Percentiles rank a stretch among this genome's conserved stretches.
Conservation (phyloP, 768 basidiomycete species). For the Boletus tomentosulus region DNA sequence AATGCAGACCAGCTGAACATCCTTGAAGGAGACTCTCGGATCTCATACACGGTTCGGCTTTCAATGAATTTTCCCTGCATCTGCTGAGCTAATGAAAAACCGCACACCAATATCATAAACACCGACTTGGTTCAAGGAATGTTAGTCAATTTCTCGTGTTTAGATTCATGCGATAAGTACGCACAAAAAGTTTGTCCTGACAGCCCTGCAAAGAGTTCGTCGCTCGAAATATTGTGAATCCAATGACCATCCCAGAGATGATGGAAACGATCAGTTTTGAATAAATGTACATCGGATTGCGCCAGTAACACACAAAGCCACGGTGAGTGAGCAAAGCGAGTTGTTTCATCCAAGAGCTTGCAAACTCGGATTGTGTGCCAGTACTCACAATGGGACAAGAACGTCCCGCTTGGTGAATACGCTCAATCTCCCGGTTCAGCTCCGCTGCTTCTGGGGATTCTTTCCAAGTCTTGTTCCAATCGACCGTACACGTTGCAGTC, state of each 20-base stretch:
- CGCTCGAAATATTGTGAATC: conserved; percentile 40
- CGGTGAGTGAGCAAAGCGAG: conserved; percentile 28
- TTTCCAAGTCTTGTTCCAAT: conserved; percentile 52
- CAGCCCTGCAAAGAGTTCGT: conserved; percentile 37
- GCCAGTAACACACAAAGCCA: conserved; percentile 34
- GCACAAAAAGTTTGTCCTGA: conserved; percentile 42
- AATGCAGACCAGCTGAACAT: conserved; percentile 64
- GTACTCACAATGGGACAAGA: conserved; percentile 19
- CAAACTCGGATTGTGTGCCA: conserved; percentile 29
- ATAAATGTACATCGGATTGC: conserved; percentile 38
- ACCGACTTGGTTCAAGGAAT: conserved; percentile 34
- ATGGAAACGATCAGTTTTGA: conserved; percentile 38
- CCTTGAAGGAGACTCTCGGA: conserved; percentile 58
- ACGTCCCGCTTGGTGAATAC: conserved; percentile 38
- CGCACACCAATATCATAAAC: conserved; percentile 43
- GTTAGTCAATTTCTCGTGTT: background rate
- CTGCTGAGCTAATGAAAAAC: conserved; percentile 52
- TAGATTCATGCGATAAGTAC: background rate
- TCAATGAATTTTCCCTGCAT: conserved; percentile 55
- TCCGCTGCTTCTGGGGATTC: conserved; percentile 37
- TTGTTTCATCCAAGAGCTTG: conserved; percentile 40
- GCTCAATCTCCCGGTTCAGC: conserved; percentile 40
- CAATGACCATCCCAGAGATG: conserved; percentile 34
- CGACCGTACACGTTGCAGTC: conserved; percentile 36
- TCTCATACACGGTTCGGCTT: conserved; percentile 54